Evolutionary conservation across 176 grass and related monocot species (phyloP).

Genomic region (Oryza meridionalis): DNA sequence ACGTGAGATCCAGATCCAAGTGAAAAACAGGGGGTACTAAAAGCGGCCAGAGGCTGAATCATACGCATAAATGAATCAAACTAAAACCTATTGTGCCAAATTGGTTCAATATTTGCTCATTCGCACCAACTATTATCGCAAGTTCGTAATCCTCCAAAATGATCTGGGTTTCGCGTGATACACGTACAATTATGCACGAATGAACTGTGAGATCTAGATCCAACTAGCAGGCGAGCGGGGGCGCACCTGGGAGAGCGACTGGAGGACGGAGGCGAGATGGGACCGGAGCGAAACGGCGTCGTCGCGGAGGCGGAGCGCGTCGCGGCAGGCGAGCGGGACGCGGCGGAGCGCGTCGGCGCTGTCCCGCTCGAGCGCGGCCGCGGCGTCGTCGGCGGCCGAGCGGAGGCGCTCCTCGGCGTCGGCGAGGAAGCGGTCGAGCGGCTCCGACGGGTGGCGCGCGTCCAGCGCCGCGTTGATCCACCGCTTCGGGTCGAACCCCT

Average conservation of each 20-base stretch:
- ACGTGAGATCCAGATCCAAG: constrained; percentile 50
- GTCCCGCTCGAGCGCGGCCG: constrained; percentile 76
- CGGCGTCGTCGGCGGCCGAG: constrained; percentile 73
- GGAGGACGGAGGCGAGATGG: constrained; percentile 68
- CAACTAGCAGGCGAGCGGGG: neutral
- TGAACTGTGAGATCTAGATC: constrained; percentile 49
- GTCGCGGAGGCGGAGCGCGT: constrained; percentile 84
- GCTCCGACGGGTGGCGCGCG: constrained; percentile 73
- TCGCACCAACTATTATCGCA: neutral
- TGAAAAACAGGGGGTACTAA: neutral
- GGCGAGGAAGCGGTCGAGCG: constrained; percentile 78
- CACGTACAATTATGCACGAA: neutral
- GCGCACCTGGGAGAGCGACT: constrained; percentile 62
- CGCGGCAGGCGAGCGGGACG: constrained; percentile 84
- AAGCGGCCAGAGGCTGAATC: neutral
- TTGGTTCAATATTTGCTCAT: neutral
- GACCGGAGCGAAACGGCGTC: constrained; percentile 77
- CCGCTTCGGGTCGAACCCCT: constrained; percentile 87
- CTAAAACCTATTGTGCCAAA: neutral
- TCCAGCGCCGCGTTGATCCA: constrained; percentile 97
- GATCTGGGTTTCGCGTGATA: neutral
- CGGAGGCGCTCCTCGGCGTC: constrained; percentile 89
- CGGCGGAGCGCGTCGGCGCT: constrained; percentile 90
- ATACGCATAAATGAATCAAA: constrained; percentile 11
- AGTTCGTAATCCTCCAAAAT: neutral